Base-by-base conservation (phyloP, 2,329 filamentous ascomycete genomes). In the Leptographium lundbergii region DNA sequence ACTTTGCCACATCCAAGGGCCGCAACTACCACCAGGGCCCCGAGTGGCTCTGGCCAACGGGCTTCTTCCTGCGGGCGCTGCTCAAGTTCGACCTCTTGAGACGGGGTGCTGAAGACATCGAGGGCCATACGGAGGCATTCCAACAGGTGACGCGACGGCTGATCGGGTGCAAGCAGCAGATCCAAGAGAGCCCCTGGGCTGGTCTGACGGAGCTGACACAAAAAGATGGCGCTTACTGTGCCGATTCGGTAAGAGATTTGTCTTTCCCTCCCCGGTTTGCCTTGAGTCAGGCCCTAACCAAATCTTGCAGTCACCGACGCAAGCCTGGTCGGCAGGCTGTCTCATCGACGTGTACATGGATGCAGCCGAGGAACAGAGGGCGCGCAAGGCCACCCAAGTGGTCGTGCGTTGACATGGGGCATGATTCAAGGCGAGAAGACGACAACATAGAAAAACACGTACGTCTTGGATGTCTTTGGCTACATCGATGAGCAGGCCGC, bases 11-110 rank as follows among this genome's bases (percentile, higher is more conserved):
- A 0, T 85, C 88, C 66, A 97, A 97, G 73, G 94, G 94, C 56
- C 81, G 94, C 59, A 99, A 97, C 73, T 99, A 99, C 74, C 94
- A 99, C 72, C 92, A 97, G 71, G 94, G 94, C 5, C 95, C 94
- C 0, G 94, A 99, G 71, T 99, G 94, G 94, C 75, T 96, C 27
- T 99, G 94, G 94, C 95, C 92, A 0, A 92, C 90, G 1, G 94
- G 94, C 5, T 99, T 91, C 77, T 99, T 96, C 78, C 78, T 96
- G 25, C 85, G 95, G 55, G 94, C 94, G 1, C 76, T 99, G 64
- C 80, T 99, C 63, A 88, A 91, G 71, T 97, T 97, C 67, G 91
- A 96, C 69, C 75, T 97, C 56, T 79, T 81, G 75, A 79, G 91
- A 34, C 81, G 89, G 55, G 79, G 80, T 62, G 73, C 72, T 2